Percentiles rank a stretch among this genome's conserved stretches.
phyloP scores from a whole-genome alignment of 495 filamentous ascomycete genomes.

The Halenospora varia region DNA sequence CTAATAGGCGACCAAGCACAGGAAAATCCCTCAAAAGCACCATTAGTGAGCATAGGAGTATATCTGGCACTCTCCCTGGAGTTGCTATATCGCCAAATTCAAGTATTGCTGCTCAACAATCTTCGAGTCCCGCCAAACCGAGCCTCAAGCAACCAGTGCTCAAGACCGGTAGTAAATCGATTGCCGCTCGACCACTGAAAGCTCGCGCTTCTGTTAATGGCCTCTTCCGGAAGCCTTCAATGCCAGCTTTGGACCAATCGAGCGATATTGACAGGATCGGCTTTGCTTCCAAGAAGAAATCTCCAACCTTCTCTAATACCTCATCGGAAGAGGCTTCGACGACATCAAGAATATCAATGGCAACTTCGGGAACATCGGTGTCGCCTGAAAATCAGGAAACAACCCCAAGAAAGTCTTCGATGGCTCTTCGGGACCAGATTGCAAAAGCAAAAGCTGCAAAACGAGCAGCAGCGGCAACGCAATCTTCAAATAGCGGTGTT shows the following conservation, averaged over 20 bases:
- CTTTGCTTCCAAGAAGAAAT: constrained; percentile 39
- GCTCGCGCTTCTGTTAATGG: constrained; percentile 52
- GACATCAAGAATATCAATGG: constrained; percentile 31
- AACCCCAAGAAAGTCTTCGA: constrained; percentile 61
- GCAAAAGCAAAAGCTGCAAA: constrained; percentile 89
- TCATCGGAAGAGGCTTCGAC: constrained; percentile 39
- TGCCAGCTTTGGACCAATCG: constrained; percentile 37
- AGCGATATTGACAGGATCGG: constrained; percentile 28
- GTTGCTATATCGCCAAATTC: constrained; percentile 23
- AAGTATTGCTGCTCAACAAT: constrained; percentile 20
- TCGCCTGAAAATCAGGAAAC: constrained; percentile 12
- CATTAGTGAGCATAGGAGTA: neutral
- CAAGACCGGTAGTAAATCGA: constrained; percentile 45
- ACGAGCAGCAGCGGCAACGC: constrained; percentile 48
- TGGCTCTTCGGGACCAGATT: constrained; percentile 82
- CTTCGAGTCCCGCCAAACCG: constrained; percentile 41
- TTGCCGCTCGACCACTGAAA: constrained; percentile 44
- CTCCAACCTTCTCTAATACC: constrained; percentile 39
- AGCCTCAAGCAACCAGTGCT: constrained; percentile 24
- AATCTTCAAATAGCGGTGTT: constrained; percentile 27
- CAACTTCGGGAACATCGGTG: constrained; percentile 26
- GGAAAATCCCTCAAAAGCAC: constrained; percentile 14
- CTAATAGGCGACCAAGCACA: constrained; percentile 9
- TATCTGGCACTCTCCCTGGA: neutral
- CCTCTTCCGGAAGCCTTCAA: constrained; percentile 48